Evolutionary conservation across 2,329 filamentous ascomycete genomes (phyloP), one percentile per base, ranked within the genome.

Genomic region (Xylariaceae sp.): DNA sequence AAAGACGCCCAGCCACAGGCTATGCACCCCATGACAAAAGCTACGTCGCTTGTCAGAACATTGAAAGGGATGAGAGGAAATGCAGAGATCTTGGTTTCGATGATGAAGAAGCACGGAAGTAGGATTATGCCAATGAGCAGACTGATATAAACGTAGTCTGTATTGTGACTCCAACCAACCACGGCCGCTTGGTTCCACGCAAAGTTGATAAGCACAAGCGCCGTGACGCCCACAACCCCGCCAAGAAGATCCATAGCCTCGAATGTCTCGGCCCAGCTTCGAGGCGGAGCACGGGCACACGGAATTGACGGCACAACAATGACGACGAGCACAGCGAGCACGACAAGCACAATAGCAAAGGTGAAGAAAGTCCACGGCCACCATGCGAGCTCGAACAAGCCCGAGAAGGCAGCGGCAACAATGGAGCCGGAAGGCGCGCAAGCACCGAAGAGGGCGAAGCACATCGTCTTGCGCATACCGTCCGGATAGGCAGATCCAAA

Each of bases 151-250:
- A 77, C 68, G 52, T 79, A 77, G 1, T n/a, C n/a, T n/a, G n/a
- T n/a, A n/a, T 74, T 64, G 20, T 66, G 60, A 5, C 59, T 40
- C 77, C 78, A 82, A 2, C 75, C 73, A 6, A 71, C 73, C 2
- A 75, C 64, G 0, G 74, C 71, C 1, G 74, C 77, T 56, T 82
- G 77, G 53, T 82, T 82, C 76, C 76, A 81, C 2, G 77, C 74
- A 43, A 82, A 72, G 56, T 81, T 82, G 58, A 81, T 64, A 4
- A 82, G 62, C 1, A 80, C 65, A 27, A 82, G 64, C 1, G 68
- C 73, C 0, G 67, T 64, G 20, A 81, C 67, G 2, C 78, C 78
- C 2, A 51, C 37, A 2, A 53, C 12, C 2, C 53, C 53, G n/a
- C 61, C 62, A 5, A 53, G 38, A 6, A 59, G 25, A 36, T 65